Evolutionary conservation across 148 eudicot species (phyloP), one percentile per base, ranked within the genome.

Genomic region (Silene latifolia): DNA sequence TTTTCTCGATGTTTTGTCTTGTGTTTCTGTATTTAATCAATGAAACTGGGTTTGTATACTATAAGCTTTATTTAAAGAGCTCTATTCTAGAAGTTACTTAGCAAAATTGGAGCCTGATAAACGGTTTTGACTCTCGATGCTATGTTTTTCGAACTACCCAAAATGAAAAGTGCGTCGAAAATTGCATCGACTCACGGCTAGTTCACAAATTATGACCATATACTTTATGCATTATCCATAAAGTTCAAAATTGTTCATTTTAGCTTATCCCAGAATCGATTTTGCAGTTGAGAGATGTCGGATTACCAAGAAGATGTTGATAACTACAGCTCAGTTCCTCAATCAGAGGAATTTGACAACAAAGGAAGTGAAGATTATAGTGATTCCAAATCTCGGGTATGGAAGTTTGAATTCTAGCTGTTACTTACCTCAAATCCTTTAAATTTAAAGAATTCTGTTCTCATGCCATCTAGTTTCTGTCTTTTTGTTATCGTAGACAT

Each of bases 321-420:
- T 72, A 79, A 74, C 8, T 75, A 79, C 67, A 82, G 70, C 27
- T 66, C 80, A 27, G 83, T 89, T 19, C 90, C 86, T 46, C 88
- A 67, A 76, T 74, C 80, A 8, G 71, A 76, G 73, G 82, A 74
- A 70, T 63, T 75, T 74, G 69, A 80, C 78, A 82, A 85, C 23
- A 80, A 78, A 29, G 79, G 60, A 23, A 23, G 58, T 53, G 90
- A 88, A 11, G 90, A 88, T 46, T 53, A 77, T 75, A 63, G 61
- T 71, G 87, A 85, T 75, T 72, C 87, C 42, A 87, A 86, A 76
- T 82, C 87, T 62, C 86, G 84, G 88, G 96, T 88, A 81, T 56
- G 19, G 12, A 63, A 53, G 18, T 73, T 35, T 47, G 61, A 59
- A 67, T 21, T 5, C 9, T 67, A 2, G 17, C 25, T 10, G 35